Evolutionary conservation across 1,284 basidiomycete genomes (phyloP).

Genomic region (Thecaphora thlaspeos): DNA sequence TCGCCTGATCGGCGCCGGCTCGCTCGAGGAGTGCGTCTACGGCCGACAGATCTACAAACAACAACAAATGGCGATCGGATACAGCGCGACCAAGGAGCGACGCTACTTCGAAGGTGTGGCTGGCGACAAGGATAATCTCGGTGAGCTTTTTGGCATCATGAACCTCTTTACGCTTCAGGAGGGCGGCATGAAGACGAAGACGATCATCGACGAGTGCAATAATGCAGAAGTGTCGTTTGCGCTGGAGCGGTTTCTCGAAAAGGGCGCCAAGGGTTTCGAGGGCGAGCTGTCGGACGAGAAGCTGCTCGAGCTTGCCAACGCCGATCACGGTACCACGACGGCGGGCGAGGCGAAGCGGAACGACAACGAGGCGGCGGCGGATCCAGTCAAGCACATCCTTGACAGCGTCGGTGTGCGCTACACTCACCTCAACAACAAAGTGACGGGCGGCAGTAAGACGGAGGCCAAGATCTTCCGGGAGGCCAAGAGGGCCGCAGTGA

Average conservation of each 20-base stretch:
- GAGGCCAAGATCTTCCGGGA: slow-evolving; percentile 2
- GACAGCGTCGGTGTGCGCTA: slow-evolving; percentile 24
- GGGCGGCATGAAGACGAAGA: slow-evolving; percentile 45
- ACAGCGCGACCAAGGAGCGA: slow-evolving; percentile 56
- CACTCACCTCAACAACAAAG: slow-evolving; percentile 11
- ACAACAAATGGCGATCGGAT: slow-evolving; percentile 82
- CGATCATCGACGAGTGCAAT: slow-evolving; percentile 41
- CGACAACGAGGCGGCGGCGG: not conserved
- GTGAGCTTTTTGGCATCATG: slow-evolving; percentile 76
- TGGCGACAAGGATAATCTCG: slow-evolving; percentile 70
- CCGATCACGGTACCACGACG: slow-evolving; percentile 3
- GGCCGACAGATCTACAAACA: slow-evolving; percentile 84
- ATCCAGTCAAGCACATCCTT: slow-evolving; percentile 17
- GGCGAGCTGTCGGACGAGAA: slow-evolving; percentile 8
- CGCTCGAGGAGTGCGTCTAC: slow-evolving; percentile 63
- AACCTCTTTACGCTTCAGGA: slow-evolving; percentile 82
- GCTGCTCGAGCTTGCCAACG: slow-evolving; percentile 12
- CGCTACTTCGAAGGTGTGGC: slow-evolving; percentile 80
- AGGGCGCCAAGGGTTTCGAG: slow-evolving; percentile 9
- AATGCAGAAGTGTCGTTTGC: slow-evolving; percentile 29
- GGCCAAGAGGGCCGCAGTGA: not conserved
- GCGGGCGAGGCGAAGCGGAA: not conserved
- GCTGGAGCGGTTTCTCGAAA: slow-evolving; percentile 14
- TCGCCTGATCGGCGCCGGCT: slow-evolving; percentile 40
- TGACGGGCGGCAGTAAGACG: slow-evolving; percentile 7